phyloP scores from a whole-genome alignment of 2,329 filamentous ascomycete genomes.

The Fusarium sp. region DNA sequence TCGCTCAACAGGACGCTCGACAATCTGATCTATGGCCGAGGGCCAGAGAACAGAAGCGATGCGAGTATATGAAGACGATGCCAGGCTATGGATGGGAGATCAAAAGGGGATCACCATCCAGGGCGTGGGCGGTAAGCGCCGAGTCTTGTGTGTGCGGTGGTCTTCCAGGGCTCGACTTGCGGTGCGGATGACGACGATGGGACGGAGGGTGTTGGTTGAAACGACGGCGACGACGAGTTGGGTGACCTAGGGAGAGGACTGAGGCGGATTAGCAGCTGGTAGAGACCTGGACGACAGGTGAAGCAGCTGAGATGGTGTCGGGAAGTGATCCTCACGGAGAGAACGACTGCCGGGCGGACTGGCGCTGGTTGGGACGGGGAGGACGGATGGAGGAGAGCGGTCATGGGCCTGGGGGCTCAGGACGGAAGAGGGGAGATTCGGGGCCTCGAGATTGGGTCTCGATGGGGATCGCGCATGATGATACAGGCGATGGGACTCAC shows the following conservation, averaged over 20 bases:
- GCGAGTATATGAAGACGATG: slow-evolving; percentile 27
- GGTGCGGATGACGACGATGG: slow-evolving; percentile 44
- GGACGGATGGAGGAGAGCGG: slow-evolving; percentile 41
- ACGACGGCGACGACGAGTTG: slow-evolving; percentile 23
- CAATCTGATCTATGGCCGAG: slow-evolving; percentile 39
- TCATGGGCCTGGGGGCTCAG: slow-evolving; percentile 32
- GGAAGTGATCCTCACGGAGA: slow-evolving; percentile 17
- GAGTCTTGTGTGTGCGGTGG: slow-evolving; percentile 37
- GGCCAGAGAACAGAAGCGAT: slow-evolving; percentile 36
- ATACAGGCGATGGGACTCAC: slow-evolving; percentile 50
- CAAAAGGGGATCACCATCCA: slow-evolving; percentile 44
- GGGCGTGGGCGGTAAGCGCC: slow-evolving; percentile 49
- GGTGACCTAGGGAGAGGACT: slow-evolving; percentile 14
- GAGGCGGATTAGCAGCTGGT: slow-evolving; percentile 39
- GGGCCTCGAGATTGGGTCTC: slow-evolving; percentile 41
- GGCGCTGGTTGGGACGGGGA: slow-evolving; percentile 40
- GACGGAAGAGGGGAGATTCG: slow-evolving; percentile 39
- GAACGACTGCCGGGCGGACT: slow-evolving; percentile 32
- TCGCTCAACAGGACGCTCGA: slow-evolving; percentile 42
- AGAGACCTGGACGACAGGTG: slow-evolving; percentile 2
- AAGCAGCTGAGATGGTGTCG: slow-evolving; percentile 21
- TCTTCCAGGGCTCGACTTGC: slow-evolving; percentile 45
- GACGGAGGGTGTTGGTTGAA: slow-evolving; percentile 34
- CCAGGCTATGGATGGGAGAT: slow-evolving; percentile 36
- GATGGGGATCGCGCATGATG: slow-evolving; percentile 49